Conservation (phyloP, 441 rosid species). For the Pelargonium myrrhifolium region DNA sequence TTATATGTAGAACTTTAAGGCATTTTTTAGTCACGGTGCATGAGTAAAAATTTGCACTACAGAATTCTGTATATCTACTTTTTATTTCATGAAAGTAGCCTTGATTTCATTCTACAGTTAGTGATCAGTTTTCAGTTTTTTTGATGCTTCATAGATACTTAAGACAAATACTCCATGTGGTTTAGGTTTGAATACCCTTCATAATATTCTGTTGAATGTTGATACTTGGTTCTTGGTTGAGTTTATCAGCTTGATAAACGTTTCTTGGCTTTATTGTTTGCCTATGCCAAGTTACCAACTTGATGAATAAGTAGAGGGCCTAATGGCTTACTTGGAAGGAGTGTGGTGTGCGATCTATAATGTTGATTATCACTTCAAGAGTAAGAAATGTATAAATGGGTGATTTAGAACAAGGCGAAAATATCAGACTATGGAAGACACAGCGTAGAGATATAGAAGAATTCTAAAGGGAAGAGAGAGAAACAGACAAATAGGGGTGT, state of each 20-base stretch:
- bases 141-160: not conserved
- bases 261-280: not conserved
- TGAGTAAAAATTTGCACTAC: not conserved
- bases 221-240: not conserved
- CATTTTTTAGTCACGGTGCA: not conserved
- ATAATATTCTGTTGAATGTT: not conserved
- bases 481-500: not conserved
- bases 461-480: not conserved
- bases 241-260: not conserved
- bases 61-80: not conserved
- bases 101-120: not conserved
- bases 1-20: not conserved
- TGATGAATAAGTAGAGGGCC: not conserved
- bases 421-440: no score
- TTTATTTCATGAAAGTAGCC: not conserved
- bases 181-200: not conserved
- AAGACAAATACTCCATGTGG: not conserved
- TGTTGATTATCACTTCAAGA: not conserved
- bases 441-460: not conserved
- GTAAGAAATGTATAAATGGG: not conserved
- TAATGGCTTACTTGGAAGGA: not conserved
- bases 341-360: not conserved
- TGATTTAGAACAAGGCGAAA: not conserved
- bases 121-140: not conserved
- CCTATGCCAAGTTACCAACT: not conserved